phyloP scores from a whole-genome alignment of 2,329 filamentous ascomycete genomes.

The Botrytis squamosa region DNA sequence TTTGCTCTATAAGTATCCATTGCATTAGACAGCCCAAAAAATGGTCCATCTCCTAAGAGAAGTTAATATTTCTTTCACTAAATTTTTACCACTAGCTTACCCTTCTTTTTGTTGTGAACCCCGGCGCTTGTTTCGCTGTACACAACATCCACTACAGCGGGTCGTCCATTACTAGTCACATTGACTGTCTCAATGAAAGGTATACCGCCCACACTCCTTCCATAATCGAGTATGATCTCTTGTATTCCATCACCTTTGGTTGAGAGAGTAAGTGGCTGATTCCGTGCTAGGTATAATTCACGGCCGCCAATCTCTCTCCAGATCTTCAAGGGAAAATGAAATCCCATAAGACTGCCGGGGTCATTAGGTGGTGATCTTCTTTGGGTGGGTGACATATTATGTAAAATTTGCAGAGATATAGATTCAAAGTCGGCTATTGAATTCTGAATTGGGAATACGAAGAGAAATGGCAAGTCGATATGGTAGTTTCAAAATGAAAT shows the following conservation, averaged over 20 bases:
- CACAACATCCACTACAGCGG: slow-evolving; percentile 28
- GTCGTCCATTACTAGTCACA: slow-evolving; percentile 23
- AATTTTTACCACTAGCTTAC: slow-evolving; percentile 12
- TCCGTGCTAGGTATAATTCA: neutral
- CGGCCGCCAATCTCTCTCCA: slow-evolving; percentile 12
- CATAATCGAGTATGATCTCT: slow-evolving; percentile 30
- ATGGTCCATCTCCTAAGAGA: slow-evolving; percentile 31
- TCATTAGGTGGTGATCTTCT: slow-evolving; percentile 10
- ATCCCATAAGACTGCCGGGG: neutral
- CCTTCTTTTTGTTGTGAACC: slow-evolving; percentile 23
- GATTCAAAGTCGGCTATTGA: neutral
- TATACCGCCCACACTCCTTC: slow-evolving; percentile 28
- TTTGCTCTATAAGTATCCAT: slow-evolving; percentile 32
- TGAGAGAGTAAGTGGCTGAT: slow-evolving; percentile 15
- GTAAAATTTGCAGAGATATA: neutral
- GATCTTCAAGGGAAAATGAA: slow-evolving; percentile 5
- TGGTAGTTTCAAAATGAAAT: neutral
- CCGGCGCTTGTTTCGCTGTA: slow-evolving; percentile 32
- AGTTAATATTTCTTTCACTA: slow-evolving; percentile 9
- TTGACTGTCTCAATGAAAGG: slow-evolving; percentile 26
- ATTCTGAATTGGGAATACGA: neutral
- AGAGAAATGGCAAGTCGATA: neutral
- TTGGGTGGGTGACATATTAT: neutral
- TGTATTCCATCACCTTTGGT: slow-evolving; percentile 21
- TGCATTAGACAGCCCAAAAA: slow-evolving; percentile 33